A percentile compares a stretch with the other conserved stretches of the same genome.
Conservation (phyloP, 2,329 filamentous ascomycete species). For the Epichloe baconii region DNA sequence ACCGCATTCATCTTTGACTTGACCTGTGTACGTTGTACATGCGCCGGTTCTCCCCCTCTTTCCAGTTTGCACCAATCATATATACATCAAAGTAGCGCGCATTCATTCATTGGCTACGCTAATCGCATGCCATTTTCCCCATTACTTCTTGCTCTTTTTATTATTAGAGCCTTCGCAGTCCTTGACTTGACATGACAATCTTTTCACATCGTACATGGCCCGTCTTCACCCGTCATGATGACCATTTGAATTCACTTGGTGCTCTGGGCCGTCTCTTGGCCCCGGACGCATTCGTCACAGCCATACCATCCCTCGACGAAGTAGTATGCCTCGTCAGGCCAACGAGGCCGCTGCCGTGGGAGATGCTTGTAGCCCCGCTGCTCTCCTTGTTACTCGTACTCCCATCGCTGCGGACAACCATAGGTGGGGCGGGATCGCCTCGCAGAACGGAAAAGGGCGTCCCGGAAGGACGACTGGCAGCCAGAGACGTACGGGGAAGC, state of each 20-base stretch:
- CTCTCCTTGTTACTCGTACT: constrained; percentile 28
- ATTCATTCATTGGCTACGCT: too few species aligned
- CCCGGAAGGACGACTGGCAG: constrained; percentile 14
- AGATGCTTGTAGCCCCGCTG: not conserved
- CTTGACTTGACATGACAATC: not conserved
- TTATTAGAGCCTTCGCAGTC: not conserved
- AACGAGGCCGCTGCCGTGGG: not conserved
- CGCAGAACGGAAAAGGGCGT: constrained; percentile 8
- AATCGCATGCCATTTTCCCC: not conserved
- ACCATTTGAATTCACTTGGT: constrained; percentile 15
- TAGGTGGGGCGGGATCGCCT: constrained; percentile 12
- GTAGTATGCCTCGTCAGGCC: not conserved
- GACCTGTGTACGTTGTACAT: too few species aligned
- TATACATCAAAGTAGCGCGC: not conserved
- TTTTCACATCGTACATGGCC: not conserved
- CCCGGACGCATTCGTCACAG: constrained; percentile 4
- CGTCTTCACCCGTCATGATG: constrained; percentile 7
- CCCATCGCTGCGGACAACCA: constrained; percentile 26
- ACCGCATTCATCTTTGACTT: too few species aligned
- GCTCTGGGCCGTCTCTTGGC: constrained; percentile 16
- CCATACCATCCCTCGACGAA: constrained; percentile 4
- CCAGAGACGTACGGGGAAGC: constrained; percentile 25
- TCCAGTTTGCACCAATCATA: not conserved
- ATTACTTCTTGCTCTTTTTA: not conserved
- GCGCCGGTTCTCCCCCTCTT: too few species aligned